Base-by-base conservation (phyloP, 352 stramenopile species). In the Globisporangium apiculatum region DNA sequence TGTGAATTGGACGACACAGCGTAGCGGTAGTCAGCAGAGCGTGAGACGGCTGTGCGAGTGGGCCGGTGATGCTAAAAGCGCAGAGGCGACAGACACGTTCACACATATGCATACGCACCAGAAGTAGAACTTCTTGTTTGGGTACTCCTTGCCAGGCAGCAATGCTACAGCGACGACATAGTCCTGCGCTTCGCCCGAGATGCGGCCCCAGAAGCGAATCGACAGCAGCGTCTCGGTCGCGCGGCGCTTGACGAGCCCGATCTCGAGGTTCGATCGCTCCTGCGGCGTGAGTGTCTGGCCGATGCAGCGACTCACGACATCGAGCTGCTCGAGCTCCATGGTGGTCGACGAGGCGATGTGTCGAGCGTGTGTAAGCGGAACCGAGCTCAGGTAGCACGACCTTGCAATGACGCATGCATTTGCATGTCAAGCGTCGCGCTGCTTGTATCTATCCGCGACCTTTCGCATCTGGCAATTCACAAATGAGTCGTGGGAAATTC, bases 111-210 rank as follows among this genome's bases (percentile, higher is more conserved):
- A 9, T 12, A 53, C 48, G 37, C 66, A 89, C 80, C 79, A 93
- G 42, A 91, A 93, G 79, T 90, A 92, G 41, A 89, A 93, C 47
- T 93, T 93, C 60, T 91, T 93, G 61, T 75, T 86, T 12, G 79
- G 80, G 42, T 86, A 88, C 55, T 86, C 76, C 18, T 86, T 79
- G n/a, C 60, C 68, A 0, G 75, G 53, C 18, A 89, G 62, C 9
- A 87, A 56, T 6, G 71, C 83, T 31, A 89, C 78, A 1, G 69
- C 75, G 58, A 91, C 55, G 55, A 91, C 60, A 48, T 91, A 93
- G 59, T 93, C 79, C 41, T 75, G 64, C n/a, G 65, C 64, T 49
- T 93, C 79, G 24, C 79, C 83, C 10, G 58, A 58, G 48, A 91
- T 61, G 48, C 77, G 72, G 2, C 81, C 83, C 83, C 83, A 93